Evolutionary conservation across 2,329 filamentous ascomycete species (phyloP).

Genomic region (Pestalotiopsis sp.): DNA sequence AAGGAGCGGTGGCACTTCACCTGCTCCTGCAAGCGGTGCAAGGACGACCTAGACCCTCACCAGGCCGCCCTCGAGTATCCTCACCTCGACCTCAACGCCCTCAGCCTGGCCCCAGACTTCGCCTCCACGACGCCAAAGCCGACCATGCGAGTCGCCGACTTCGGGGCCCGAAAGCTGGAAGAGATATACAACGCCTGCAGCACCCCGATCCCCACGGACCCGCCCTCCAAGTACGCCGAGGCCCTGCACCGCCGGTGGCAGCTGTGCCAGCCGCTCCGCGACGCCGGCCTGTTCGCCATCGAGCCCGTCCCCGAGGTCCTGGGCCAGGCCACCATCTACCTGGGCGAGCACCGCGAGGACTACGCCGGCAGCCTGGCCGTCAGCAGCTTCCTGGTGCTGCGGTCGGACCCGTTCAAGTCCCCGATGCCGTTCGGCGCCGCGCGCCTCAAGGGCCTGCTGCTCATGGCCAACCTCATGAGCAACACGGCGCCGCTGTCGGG

Average conservation of each 20-base stretch:
- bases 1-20: slow-evolving; percentile 52
- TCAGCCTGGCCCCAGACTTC: slow-evolving; percentile 48
- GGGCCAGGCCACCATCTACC: slow-evolving; percentile 47
- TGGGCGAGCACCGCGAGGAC: slow-evolving; percentile 41
- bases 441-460: slow-evolving; percentile 54
- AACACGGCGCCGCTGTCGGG: slow-evolving; percentile 45
- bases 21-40: slow-evolving; percentile 55
- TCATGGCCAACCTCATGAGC: slow-evolving; percentile 55
- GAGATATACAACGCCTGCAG: slow-evolving; percentile 34
- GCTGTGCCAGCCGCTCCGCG: slow-evolving; percentile 40
- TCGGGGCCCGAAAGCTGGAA: slow-evolving; percentile 25
- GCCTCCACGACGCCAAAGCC: slow-evolving; percentile 29
- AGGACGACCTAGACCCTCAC: slow-evolving; percentile 55
- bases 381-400: slow-evolving; percentile 49
- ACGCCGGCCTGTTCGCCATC: slow-evolving; percentile 47
- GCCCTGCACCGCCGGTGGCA: slow-evolving; percentile 39
- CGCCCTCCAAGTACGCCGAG: slow-evolving; percentile 18
- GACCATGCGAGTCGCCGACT: slow-evolving; percentile 25
- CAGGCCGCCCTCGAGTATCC: slow-evolving; percentile 49
- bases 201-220: slow-evolving; percentile 14
- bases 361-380: slow-evolving; percentile 48
- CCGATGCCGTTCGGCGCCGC: slow-evolving; percentile 53
- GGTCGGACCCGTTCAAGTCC: slow-evolving; percentile 53
- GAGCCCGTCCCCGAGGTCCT: slow-evolving; percentile 51
- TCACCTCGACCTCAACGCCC: slow-evolving; percentile 44